phyloP scores from a whole-genome alignment of 768 basidiomycete species.

The Suillus variegatus region DNA sequence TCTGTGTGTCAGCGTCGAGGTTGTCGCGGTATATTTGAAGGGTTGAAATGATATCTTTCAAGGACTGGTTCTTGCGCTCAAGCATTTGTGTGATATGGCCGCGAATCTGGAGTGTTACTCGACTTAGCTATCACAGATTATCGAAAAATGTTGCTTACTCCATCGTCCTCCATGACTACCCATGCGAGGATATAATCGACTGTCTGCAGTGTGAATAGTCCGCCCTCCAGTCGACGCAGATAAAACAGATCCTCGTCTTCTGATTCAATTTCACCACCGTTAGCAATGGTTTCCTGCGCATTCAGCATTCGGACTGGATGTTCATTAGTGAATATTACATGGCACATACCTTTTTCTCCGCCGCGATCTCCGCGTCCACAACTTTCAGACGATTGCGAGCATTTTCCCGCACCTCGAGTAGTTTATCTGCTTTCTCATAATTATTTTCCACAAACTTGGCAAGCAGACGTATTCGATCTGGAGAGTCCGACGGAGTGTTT shows the following conservation, averaged over 20 bases:
- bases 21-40: conserved; percentile 74
- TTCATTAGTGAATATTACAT: conserved; percentile 2
- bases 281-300: conserved; percentile 51
- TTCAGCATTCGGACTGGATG: neutral
- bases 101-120: conserved; percentile 57
- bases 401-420: conserved; percentile 83
- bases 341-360: conserved; percentile 62
- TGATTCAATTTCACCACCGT: conserved; percentile 55
- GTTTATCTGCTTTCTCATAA: conserved; percentile 94
- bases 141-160: conserved; percentile 53
- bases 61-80: conserved; percentile 64
- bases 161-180: conserved; percentile 98
- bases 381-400: conserved; percentile 59
- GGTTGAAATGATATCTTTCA: conserved; percentile 71
- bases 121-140: neutral
- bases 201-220: conserved; percentile 86
- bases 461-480: conserved; percentile 75
- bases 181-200: conserved; percentile 94
- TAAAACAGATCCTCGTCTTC: conserved; percentile 82
- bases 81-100: conserved; percentile 77
- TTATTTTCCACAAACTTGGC: conserved; percentile 92
- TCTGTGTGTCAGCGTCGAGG: conserved; percentile 54
- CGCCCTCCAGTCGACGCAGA: conserved; percentile 83
- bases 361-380: conserved; percentile 67
- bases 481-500: conserved; percentile 84